These are phyloP conservation scores for Cryomyces minteri DNA, from an alignment of 495 filamentous ascomycete species.

Conservation along the genomic window DNA sequence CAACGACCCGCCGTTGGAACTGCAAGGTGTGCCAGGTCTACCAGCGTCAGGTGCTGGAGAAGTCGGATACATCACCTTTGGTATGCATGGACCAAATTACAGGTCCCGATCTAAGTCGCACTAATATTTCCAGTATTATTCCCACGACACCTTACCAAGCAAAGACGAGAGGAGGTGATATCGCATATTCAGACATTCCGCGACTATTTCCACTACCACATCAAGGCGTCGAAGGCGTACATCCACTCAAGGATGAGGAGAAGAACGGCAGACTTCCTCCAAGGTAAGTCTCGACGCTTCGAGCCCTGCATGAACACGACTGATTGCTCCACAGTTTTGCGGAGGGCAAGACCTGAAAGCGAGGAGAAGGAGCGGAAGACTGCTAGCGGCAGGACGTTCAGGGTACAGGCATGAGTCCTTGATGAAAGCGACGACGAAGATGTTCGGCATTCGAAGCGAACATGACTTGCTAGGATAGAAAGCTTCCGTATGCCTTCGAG, in stretches of 20 bases:
- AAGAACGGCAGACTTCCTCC: conserved; percentile 92
- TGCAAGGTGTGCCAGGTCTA: conserved; percentile 71
- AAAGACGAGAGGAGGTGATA: conserved; percentile 83
- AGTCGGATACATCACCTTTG: conserved; percentile 95
- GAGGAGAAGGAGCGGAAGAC: conserved; percentile 98
- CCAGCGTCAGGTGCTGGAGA: conserved; percentile 52
- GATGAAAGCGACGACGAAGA: no score
- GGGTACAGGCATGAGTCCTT: conserved; percentile 34
- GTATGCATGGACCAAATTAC: conserved; percentile 26
- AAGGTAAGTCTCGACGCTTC: conserved; percentile 36
- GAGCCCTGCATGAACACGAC: neutral
- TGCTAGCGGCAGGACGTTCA: conserved; percentile 87
- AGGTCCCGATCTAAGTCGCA: conserved; percentile 1
- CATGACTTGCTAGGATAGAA: no score
- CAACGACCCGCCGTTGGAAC: conserved; percentile 83
- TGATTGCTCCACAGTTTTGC: conserved; percentile 44
- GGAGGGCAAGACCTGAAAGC: conserved; percentile 75
- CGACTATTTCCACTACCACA: conserved; percentile 99
- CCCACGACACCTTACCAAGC: conserved; percentile 77
- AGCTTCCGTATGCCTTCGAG: no score
- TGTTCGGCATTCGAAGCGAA: no score
- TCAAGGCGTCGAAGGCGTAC: conserved; percentile 98
- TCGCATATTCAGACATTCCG: conserved; percentile 99
- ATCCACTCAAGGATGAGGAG: conserved; percentile 96
- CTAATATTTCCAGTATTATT: conserved; percentile 58